Conservation (phyloP, 352 stramenopile species). For the Pythium guiyangense region DNA sequence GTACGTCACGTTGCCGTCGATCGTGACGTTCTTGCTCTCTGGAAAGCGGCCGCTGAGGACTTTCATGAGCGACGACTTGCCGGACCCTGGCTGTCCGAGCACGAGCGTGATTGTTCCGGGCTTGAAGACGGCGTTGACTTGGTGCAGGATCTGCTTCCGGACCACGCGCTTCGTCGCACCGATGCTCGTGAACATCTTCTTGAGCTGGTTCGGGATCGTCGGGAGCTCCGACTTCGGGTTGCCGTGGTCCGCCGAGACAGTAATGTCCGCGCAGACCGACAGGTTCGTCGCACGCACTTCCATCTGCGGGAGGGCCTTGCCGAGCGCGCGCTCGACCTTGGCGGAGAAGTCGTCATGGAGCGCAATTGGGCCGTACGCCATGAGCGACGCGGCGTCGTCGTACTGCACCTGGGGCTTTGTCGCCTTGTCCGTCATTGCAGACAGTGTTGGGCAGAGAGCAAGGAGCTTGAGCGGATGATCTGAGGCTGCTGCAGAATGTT, state of each 20-base stretch:
- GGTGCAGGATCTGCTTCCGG: conserved; percentile 14
- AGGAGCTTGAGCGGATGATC: too few relatives aligned
- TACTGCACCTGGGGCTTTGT: too few relatives aligned
- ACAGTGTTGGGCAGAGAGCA: too few relatives aligned
- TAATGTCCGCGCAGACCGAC: conserved; percentile 18
- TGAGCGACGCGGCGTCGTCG: too few relatives aligned
- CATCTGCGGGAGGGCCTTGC: conserved; percentile 17
- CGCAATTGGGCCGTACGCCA: conserved; percentile 21
- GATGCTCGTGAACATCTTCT: conserved; percentile 16
- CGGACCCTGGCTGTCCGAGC: too few relatives aligned
- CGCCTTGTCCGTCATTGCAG: too few relatives aligned
- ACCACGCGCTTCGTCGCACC: conserved; percentile 4
- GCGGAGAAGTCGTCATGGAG: conserved; percentile 22
- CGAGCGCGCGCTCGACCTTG: conserved; percentile 25
- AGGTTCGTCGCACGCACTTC: conserved; percentile 22
- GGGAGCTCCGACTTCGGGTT: conserved; percentile 23
- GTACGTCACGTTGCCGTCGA: conserved; percentile 12
- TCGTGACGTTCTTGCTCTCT: too few relatives aligned
- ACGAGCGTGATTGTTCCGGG: too few relatives aligned
- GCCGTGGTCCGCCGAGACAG: conserved; percentile 9
- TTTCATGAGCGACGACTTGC: too few relatives aligned
- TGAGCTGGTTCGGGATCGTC: conserved; percentile 28
- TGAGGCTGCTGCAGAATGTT: too few relatives aligned
- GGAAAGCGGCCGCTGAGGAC: too few relatives aligned
- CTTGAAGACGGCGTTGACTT: too few relatives aligned